Evolutionary conservation across 208 protist species (phyloP), one percentile per base, ranked within the genome.

Genomic region (Angomonas deanei): DNA sequence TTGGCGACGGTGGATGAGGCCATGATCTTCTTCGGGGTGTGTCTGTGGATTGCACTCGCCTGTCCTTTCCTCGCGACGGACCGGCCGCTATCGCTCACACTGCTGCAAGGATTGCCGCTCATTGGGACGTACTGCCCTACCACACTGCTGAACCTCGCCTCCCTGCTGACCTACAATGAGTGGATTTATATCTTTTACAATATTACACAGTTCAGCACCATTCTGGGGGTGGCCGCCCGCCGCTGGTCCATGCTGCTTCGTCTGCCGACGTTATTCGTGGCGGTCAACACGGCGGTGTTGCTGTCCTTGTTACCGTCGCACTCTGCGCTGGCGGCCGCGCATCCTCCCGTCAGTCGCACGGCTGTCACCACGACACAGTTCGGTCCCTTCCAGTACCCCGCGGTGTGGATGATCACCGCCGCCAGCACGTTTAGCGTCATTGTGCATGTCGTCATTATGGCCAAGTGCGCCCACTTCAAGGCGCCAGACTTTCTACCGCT

Each of bases 1-100:
- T 76, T 92, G 68, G 66, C 86, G 57, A 82, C 84, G 42, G 88
- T 94, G 1, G 91, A 96, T 61, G 91, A 96, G 61, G 91, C 85
- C 28, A 96, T 96, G 91, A 47, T 96, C 50, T 83, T 91, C 72
- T 96, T 96, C 58, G 78, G 73, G 21, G 48, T 90, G 17, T 64
- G 68, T 39, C 80, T 85, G 73, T 93, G 85, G 83, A 70, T 88
- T 27, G 77, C 84, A 15, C 56, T 90, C 30, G 3, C 84, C 23
- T 67, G 86, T 38, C 88, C 91, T 1, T 27, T 50, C 2, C 32
- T 91, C 36, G 65, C 59, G 34, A 76, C 64, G 19, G 70, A 60
- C 24, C 74, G 17, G 24, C 60, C 88, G 11, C 71, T 82, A 1
- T 50, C 54, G 27, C 23, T 4, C 55, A 6, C 68, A 38, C 34